Base-by-base conservation (phyloP, 768 basidiomycete genomes). In the Russula earlei region DNA sequence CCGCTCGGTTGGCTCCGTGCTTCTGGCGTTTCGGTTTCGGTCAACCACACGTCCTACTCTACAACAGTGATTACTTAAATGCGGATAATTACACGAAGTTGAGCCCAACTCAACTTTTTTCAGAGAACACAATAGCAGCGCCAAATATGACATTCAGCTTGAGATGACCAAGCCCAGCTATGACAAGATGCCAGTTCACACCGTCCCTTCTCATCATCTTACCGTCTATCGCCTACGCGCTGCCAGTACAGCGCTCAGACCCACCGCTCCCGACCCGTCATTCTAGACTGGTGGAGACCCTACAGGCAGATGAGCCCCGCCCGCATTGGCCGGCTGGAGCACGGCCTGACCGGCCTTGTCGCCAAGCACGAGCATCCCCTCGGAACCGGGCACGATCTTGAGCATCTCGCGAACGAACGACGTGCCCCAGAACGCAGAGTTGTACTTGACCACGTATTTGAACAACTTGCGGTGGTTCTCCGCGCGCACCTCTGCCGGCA, bases 361-460 rank as follows among this genome's bases (percentile, higher is more conserved):
- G 17, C 46, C 52, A 11, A 47, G 14, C 19, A 58, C 60, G 40
- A 60, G 55, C 17, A 11, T 11, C n/a, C 59, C 62, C 31, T 62
- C 61, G 10, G 48, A 49, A 29, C 38, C 50, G 25, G 60, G 52
- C 1, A 49, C 71, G 51, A 89, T 75, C 67, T 77, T 77, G 45
- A 77, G 73, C 82, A 93, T 88, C 73, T 92, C 91, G 64, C 75
- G 80, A 66, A 94, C 89, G 69, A 92, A 93, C 58, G 87, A 88
- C 48, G 82, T 85, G 38, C 92, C 91, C 91, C 91, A 94, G 71
- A 87, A 93, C 38, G 88, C 83, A 31, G 93, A 85, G 55, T 87
- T 91, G 75, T 92, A 95, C 71, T 94, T 94, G 75, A 84, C 85
- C 58, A 96, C 90, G 69, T 96, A 96, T 74, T 91, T 91, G 80